Percentiles rank a stretch among this genome's conserved stretches.
Conservation (phyloP, 345 rosid species). For the Boechera stricta region DNA sequence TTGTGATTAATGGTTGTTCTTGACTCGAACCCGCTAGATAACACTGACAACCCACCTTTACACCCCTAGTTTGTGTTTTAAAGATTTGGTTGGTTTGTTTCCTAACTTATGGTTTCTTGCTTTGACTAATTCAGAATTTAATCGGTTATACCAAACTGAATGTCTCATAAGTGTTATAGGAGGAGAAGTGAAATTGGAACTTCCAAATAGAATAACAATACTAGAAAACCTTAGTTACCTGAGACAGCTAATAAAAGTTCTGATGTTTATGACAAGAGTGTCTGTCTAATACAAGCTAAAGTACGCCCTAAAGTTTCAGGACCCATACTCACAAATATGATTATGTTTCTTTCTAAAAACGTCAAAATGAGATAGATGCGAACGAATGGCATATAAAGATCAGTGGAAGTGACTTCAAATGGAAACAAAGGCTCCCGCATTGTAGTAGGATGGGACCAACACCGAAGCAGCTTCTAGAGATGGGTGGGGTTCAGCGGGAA, state of each 20-base stretch:
- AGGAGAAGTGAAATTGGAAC: neutral
- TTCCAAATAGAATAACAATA: neutral
- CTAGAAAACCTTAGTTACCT: conserved; percentile 9
- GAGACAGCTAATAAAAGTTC: conserved; percentile 23
- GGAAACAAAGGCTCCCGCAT: neutral
- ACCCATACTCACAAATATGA: conserved; percentile 43
- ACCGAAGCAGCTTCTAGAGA: conserved; percentile 21
- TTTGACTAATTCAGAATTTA: neutral
- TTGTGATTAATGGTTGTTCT: neutral
- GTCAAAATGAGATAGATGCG: conserved; percentile 14
- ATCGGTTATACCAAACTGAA: neutral
- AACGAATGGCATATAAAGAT: conserved; percentile 32
- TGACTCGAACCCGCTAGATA: neutral
- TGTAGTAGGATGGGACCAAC: neutral
- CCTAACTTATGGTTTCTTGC: neutral
- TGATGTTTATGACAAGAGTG: conserved; percentile 28
- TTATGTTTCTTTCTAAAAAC: conserved; percentile 37
- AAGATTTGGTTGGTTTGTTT: neutral
- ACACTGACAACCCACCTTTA: neutral
- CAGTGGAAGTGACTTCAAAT: conserved; percentile 25
- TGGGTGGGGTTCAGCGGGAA: conserved; percentile 48
- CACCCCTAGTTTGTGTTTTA: neutral
- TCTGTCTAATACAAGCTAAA: conserved; percentile 44
- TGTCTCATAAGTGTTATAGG: neutral
- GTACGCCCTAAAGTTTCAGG: conserved; percentile 40